Conservation (phyloP, 2,329 filamentous ascomycete species). For the Daldinia eschscholtzii region DNA sequence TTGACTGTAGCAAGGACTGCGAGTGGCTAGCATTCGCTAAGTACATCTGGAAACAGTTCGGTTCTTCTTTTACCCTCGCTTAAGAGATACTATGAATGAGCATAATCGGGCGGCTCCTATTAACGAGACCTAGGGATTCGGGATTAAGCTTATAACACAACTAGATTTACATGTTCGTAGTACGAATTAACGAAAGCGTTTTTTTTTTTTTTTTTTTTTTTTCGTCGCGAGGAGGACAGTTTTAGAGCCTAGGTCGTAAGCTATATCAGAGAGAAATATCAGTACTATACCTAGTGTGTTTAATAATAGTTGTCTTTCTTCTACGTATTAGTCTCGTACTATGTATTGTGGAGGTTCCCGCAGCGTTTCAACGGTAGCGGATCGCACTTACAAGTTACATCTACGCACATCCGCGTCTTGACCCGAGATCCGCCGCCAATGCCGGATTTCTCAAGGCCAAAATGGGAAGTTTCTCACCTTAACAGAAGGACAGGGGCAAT, state of each 20-base stretch:
- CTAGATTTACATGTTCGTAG: not conserved
- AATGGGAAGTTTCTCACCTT: conserved; percentile 19
- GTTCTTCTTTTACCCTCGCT: not conserved
- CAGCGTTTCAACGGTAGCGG: conserved; percentile 2
- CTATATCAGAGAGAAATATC: not conserved
- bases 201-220: not conserved
- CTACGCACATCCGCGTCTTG: not conserved
- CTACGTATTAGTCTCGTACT: not conserved
- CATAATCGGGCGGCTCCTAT: not conserved
- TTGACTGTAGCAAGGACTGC: not conserved
- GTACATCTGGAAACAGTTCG: not conserved
- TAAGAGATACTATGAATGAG: not conserved
- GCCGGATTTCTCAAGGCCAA: conserved; percentile 8
- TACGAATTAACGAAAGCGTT: not conserved
- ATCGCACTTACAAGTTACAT: not conserved
- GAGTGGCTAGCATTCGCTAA: conserved; percentile 1
- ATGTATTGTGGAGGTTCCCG: not conserved
- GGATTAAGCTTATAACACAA: not conserved
- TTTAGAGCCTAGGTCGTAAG: not conserved
- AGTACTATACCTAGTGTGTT: not conserved
- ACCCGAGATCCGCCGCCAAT: not conserved
- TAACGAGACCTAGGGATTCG: not conserved
- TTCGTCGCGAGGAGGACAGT: not conserved
- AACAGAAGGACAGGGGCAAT: conserved; percentile 33
- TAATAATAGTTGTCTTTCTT: too few species aligned